phyloP scores from a whole-genome alignment of 2,329 filamentous ascomycete species.

The Hansfordia pulvinata region DNA sequence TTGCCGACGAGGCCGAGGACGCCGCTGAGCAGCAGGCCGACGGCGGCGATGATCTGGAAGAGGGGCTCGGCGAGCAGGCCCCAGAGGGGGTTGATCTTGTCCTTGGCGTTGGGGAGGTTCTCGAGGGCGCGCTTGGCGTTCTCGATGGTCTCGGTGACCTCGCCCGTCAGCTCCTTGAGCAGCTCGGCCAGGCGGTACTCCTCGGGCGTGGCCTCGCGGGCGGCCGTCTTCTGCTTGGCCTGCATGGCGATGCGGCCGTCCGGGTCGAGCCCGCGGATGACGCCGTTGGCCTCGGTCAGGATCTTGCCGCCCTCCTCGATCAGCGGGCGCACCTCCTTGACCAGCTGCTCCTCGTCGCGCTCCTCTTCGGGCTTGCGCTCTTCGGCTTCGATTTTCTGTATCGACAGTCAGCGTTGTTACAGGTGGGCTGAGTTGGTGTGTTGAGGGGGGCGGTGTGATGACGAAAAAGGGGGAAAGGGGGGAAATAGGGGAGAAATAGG shows the following conservation, averaged over 20 bases:
- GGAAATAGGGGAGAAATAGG: background rate
- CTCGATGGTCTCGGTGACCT: slow-evolving; percentile 73
- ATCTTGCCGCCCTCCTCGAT: slow-evolving; percentile 78
- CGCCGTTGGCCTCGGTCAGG: slow-evolving; percentile 73
- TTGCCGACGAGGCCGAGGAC: slow-evolving; percentile 76
- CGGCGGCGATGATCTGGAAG: slow-evolving; percentile 84
- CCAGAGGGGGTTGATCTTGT: slow-evolving; percentile 88
- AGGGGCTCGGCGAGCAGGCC: slow-evolving; percentile 69
- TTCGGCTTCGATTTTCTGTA: slow-evolving; percentile 61
- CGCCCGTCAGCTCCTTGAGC: slow-evolving; percentile 74
- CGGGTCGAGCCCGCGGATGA: slow-evolving; percentile 77
- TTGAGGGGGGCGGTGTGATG: no score
- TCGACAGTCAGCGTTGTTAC: slow-evolving; percentile 14
- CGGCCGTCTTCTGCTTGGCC: slow-evolving; percentile 67
- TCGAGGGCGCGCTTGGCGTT: slow-evolving; percentile 78
- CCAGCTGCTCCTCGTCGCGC: slow-evolving; percentile 78
- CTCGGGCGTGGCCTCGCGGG: slow-evolving; percentile 65
- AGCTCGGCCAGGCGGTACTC: slow-evolving; percentile 75
- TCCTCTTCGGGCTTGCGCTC: slow-evolving; percentile 76
- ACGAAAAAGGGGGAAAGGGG: no score
- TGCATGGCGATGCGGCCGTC: slow-evolving; percentile 75
- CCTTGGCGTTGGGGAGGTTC: slow-evolving; percentile 89
- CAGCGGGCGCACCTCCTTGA: slow-evolving; percentile 73
- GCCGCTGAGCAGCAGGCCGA: slow-evolving; percentile 69
- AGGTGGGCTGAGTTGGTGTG: no score